Base-by-base conservation (phyloP, 1,284 basidiomycete species). In the Exobasidium cylindrosporum region DNA sequence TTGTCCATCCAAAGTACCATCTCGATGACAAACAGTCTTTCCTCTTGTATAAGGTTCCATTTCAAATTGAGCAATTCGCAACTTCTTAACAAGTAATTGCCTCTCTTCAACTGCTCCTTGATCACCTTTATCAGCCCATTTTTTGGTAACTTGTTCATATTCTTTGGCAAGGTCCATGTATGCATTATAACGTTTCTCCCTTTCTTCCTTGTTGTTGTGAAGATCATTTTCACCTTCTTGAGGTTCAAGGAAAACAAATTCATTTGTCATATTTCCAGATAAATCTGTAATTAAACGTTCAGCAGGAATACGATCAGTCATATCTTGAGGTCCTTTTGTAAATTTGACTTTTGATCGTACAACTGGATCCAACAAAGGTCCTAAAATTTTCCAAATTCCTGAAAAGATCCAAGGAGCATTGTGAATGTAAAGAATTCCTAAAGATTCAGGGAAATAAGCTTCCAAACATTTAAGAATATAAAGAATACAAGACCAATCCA, bases 351-450 rank as follows among this genome's bases (percentile, higher is more conserved):
- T 70, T 49, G 53, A 40, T 1, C 75, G 68, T 10, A 77, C 75
- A 30, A 74, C 70, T 1, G 75, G 76, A 57, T 78, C 76, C 13
- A 78, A 68, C n/a, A 74, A 56, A 7, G 67, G 57, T 1, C 52
- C 26, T 10, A 75, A 63, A 28, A 68, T 60, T 63, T 75, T 77
- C 76, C 74, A 78, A 65, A 78, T 73, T 26, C 80, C 80, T 31
- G 74, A 70, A 66, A 82, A 81, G 55, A 82, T 78, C 80, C 80
- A 81, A 1, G 81, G 81, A 1, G 81, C 79, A 13, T 77, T 74
- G 70, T 81, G 76, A 47, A 81, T 75, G 60, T 78, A 74, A 40
- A 81, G 73, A 47, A 69, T 74, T 32, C 70, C 75, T 24, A 82
- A 74, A 21, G 78, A 79, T 60, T 81, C 81, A 2, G 81, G 81